These are phyloP conservation scores for Lolium perenne DNA, from an alignment of 176 grass and related monocot species.

Conservation along the genomic window DNA sequence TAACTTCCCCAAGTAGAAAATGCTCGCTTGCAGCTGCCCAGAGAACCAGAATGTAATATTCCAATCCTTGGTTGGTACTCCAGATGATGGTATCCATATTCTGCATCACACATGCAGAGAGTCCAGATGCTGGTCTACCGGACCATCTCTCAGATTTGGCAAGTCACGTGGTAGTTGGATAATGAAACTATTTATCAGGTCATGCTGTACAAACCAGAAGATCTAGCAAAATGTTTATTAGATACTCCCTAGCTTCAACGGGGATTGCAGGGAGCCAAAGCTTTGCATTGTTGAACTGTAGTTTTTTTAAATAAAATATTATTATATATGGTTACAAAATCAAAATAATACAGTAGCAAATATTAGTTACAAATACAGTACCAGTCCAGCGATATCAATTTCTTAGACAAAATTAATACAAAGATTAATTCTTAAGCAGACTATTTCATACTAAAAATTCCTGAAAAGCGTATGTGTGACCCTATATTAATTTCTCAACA, in stretches of 20 bases:
- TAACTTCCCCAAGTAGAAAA: slow-evolving; percentile 32
- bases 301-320: neutral
- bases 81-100: neutral
- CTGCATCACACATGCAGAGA: slow-evolving; percentile 10
- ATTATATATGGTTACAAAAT: neutral
- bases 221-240: neutral
- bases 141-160: slow-evolving; percentile 14
- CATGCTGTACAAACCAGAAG: neutral
- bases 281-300: neutral
- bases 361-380: neutral
- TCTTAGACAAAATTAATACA: neutral
- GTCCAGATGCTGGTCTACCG: slow-evolving; percentile 1
- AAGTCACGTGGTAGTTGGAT: slow-evolving; percentile 26
- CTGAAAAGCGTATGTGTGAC: neutral
- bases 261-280: neutral
- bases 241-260: neutral
- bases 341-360: neutral
- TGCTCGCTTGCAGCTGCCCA: slow-evolving; percentile 13
- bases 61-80: slow-evolving; percentile 17
- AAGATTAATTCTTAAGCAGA: neutral
- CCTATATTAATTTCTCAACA: neutral
- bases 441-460: too few species aligned
- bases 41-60: slow-evolving; percentile 24
- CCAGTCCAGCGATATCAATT: neutral
- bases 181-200: neutral